phyloP scores from a whole-genome alignment of 2,329 filamentous ascomycete species.

The Scorias spongiosa region DNA sequence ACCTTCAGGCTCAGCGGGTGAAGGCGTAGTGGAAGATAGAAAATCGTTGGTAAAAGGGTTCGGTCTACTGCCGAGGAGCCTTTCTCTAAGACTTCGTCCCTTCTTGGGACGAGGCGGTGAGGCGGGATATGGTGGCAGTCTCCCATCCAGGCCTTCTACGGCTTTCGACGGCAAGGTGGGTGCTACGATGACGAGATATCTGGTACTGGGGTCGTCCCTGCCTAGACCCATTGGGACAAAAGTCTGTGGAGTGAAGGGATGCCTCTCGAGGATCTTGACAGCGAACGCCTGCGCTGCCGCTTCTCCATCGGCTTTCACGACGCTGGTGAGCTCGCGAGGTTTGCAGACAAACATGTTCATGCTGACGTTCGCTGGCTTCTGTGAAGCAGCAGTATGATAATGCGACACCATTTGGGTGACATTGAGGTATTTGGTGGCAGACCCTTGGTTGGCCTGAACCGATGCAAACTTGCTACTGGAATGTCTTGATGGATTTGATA shows the following conservation, averaged over 20 bases:
- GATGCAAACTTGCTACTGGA: constrained; percentile 28
- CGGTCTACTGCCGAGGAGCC: constrained; percentile 27
- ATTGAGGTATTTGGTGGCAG: constrained; percentile 71
- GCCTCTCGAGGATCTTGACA: constrained; percentile 66
- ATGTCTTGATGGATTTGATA: constrained; percentile 45
- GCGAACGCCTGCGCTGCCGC: constrained; percentile 35
- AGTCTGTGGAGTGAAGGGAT: constrained; percentile 88
- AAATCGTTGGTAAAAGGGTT: constrained; percentile 37
- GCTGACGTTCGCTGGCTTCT: constrained; percentile 41
- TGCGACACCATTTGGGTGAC: constrained; percentile 59
- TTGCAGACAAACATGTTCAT: constrained; percentile 87
- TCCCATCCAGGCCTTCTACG: constrained; percentile 12
- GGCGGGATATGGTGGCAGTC: constrained; percentile 28
- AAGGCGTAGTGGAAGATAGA: constrained; percentile 17
- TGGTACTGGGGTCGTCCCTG: constrained; percentile 26
- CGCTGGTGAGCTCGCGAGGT: constrained; percentile 39
- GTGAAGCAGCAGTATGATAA: constrained; percentile 51
- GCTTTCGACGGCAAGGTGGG: constrained; percentile 46
- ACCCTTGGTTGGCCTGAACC: constrained; percentile 63
- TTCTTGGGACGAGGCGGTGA: constrained; percentile 12
- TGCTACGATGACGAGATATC: constrained; percentile 79
- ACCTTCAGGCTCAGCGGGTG: constrained; percentile 1
- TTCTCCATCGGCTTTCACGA: constrained; percentile 15
- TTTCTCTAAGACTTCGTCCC: constrained; percentile 19
- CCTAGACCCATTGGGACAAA: constrained; percentile 62